Evolutionary conservation across 345 rosid species (phyloP), one percentile per base, ranked within the genome.

Genomic region (Odontarrhena argentea): DNA sequence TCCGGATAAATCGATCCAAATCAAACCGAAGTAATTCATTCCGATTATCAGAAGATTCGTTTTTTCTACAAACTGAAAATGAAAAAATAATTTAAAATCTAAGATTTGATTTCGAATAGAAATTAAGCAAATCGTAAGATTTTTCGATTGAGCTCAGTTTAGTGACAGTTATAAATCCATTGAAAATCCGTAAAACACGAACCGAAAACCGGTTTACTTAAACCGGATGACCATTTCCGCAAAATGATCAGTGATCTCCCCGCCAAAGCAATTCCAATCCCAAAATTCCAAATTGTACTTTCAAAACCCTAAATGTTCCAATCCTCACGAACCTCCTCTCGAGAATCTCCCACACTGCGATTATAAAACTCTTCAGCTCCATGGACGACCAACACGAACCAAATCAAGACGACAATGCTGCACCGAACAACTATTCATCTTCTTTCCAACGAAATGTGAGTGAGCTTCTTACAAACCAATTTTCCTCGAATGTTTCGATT

Each of bases 371-470:
- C 28, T 8, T 37, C 63, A 10, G 46, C 69, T 56, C 43, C 24
- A 72, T 72, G 77, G 50, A 24, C 24, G 55, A 57, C 4, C 13
- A 38, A 38, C 30, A 6, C 0, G 46, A 55, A 24, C 36, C 62
- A 10, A 42, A 34, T 41, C 26, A 13, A 50, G 50, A 70, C 3
- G 43, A 6, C n/a, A 40, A 60, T 13, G 45, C 30, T 9, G 37
- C 12, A 4, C 36, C 0, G 22, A 47, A 11, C 26, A 13, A 5
- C 34, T 22, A 4, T 10, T 22, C 37, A 2, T 75, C 78, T 25
- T 51, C 0, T 37, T 63, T 52, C 67, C 71, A 65, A 58, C 64
- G 7, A 58, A 52, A 53, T 24, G 79, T 75, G 54, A 64, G 76
- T 57, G 34, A 14, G 6, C 12, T 12, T 47, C 5, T 6, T 26